phyloP scores from a whole-genome alignment of 1,139 yeast species.

The Candida pseudoviswanathii region DNA sequence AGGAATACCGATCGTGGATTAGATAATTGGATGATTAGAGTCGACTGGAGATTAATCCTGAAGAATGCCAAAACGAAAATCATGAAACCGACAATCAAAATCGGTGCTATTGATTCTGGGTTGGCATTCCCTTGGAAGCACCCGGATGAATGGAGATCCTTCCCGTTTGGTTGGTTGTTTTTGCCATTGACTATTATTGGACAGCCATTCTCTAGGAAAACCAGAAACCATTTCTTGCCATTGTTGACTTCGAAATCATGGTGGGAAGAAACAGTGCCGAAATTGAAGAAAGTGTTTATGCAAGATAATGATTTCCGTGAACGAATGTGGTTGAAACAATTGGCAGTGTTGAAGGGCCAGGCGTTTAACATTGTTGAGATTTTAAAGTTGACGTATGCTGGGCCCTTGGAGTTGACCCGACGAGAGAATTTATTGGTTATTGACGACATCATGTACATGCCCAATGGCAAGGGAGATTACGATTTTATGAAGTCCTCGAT shows the following conservation, averaged over 20 bases:
- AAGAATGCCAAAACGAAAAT: conserved; percentile 13
- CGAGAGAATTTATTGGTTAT: conserved; percentile 58
- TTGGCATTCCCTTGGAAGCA: conserved; percentile 82
- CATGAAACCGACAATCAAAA: conserved; percentile 43
- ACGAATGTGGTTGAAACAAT: conserved; percentile 67
- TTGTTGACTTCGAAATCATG: conserved; percentile 61
- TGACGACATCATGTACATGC: conserved; percentile 66
- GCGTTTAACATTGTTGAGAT: conserved; percentile 77
- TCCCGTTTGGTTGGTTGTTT: conserved; percentile 80
- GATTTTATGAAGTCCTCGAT: conserved; percentile 10
- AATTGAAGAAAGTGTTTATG: conserved; percentile 51
- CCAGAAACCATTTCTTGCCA: conserved; percentile 61
- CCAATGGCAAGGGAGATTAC: conserved; percentile 21
- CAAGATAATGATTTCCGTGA: conserved; percentile 65
- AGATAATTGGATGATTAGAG: conserved; percentile 78
- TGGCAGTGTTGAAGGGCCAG: conserved; percentile 76
- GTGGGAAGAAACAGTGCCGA: conserved; percentile 67
- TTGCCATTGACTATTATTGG: conserved; percentile 67
- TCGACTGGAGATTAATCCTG: conserved; percentile 45
- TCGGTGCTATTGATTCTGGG: conserved; percentile 81
- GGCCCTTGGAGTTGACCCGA: conserved; percentile 69
- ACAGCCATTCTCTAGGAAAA: conserved; percentile 61
- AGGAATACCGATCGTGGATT: conserved; percentile 75
- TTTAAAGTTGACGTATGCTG: conserved; percentile 56
- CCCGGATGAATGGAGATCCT: conserved; percentile 81